Percentiles rank a stretch among this genome's conserved stretches.
phyloP scores from a whole-genome alignment of 225 moss, liverwort and hornwort species.

The Marchantia paleacea region DNA sequence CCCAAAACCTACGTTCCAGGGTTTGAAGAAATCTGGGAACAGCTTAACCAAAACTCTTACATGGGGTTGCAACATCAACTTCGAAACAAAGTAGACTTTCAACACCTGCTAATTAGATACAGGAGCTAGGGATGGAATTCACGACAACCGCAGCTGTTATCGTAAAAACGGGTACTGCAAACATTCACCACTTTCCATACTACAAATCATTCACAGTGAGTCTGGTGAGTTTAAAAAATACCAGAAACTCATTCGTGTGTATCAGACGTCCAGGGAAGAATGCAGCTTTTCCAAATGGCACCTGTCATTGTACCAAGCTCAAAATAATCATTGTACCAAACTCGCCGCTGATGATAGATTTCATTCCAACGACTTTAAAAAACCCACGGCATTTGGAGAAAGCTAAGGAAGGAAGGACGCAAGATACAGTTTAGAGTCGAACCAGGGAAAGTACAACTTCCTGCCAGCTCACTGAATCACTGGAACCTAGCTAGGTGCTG shows the following conservation, averaged over 20 bases:
- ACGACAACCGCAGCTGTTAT: neutral
- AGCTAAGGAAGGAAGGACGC: too few species aligned
- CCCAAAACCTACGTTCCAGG: too few species aligned
- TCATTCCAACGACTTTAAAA: neutral
- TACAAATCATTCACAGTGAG: neutral
- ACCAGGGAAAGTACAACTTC: neutral
- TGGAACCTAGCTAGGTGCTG: neutral
- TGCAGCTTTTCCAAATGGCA: conserved; percentile 90
- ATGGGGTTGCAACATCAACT: neutral
- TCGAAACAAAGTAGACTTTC: too few species aligned
- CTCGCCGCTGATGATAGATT: neutral
- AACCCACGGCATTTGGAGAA: too few species aligned
- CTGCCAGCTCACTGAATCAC: neutral
- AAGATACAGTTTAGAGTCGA: too few species aligned
- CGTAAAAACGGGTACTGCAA: neutral
- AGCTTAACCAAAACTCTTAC: neutral
- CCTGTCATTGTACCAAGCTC: conserved; percentile 39
- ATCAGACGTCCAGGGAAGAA: conserved; percentile 92
- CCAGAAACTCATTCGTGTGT: conserved; percentile 96
- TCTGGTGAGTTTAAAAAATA: conserved; percentile 26
- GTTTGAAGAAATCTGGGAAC: too few species aligned
- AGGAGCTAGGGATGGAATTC: too few species aligned
- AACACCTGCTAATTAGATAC: too few species aligned
- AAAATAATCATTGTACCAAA: neutral
- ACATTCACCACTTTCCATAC: neutral